These are phyloP conservation scores for Pseudopithomyces maydicus DNA, from an alignment of 2,329 filamentous ascomycete species.

Conservation along the genomic window DNA sequence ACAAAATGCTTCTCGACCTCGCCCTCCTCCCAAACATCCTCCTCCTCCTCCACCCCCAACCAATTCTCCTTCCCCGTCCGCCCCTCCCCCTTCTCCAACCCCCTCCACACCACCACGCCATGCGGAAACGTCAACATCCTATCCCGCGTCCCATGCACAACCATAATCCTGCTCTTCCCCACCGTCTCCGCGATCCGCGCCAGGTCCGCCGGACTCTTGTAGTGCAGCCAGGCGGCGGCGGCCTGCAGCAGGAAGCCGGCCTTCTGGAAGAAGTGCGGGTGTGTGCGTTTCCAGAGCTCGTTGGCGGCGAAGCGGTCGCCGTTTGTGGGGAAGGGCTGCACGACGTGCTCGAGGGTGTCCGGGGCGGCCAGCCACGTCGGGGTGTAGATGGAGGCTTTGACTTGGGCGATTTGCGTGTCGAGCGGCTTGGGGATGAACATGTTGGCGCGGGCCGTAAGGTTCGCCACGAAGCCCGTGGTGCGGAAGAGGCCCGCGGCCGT, in stretches of 20 bases:
- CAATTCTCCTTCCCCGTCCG: conserved; percentile 40
- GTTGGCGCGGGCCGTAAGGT: conserved; percentile 63
- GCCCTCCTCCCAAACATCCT: conserved; percentile 45
- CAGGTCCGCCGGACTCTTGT: conserved; percentile 72
- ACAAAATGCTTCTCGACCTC: conserved; percentile 62
- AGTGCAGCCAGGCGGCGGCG: conserved; percentile 78
- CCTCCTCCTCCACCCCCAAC: conserved; percentile 39
- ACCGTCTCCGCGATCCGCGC: conserved; percentile 68
- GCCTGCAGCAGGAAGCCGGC: conserved; percentile 77
- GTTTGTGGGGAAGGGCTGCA: conserved; percentile 69
- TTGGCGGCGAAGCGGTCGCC: conserved; percentile 82
- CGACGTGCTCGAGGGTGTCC: conserved; percentile 56
- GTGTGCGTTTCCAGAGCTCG: conserved; percentile 73
- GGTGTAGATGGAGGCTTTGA: conserved; percentile 70
- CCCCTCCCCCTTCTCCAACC: conserved; percentile 62
- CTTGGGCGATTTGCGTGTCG: conserved; percentile 68
- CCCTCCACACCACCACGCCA: conserved; percentile 69
- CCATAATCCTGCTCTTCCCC: conserved; percentile 73
- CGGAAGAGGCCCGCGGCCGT: conserved; percentile 55
- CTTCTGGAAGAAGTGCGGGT: conserved; percentile 64
- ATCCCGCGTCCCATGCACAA: conserved; percentile 78
- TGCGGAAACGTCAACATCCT: conserved; percentile 78
- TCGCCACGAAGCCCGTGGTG: conserved; percentile 61
- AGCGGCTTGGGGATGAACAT: conserved; percentile 71
- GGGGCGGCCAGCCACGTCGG: conserved; percentile 65